Evolutionary conservation across 257 asterid genomes (phyloP).

Genomic region (Petunia axillaris): DNA sequence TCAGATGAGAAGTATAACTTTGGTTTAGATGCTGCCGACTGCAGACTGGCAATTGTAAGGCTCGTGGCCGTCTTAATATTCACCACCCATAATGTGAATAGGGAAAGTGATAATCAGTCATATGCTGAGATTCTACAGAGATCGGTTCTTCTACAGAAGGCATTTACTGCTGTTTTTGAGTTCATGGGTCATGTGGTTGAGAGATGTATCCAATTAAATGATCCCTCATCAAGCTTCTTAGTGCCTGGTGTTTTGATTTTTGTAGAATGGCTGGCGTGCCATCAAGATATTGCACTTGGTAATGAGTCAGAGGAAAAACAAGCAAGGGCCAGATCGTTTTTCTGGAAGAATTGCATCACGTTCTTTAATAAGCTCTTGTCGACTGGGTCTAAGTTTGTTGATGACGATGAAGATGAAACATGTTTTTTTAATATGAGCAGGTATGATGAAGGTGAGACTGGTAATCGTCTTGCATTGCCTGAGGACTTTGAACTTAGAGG

Average conservation of each 20-base stretch:
- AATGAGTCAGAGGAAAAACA: constrained; percentile 81
- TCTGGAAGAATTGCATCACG: constrained; percentile 72
- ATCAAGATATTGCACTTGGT: constrained; percentile 73
- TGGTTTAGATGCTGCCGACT: constrained; percentile 72
- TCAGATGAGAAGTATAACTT: constrained; percentile 63
- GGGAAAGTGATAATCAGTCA: constrained; percentile 82
- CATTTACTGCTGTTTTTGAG: constrained; percentile 81
- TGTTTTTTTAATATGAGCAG: constrained; percentile 85
- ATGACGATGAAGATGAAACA: constrained; percentile 79
- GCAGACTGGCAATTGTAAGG: constrained; percentile 73
- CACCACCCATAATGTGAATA: constrained; percentile 76
- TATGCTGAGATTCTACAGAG: constrained; percentile 94
- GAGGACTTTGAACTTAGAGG: constrained; percentile 96
- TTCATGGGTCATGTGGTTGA: constrained; percentile 75
- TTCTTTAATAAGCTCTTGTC: constrained; percentile 76
- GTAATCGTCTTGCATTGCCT: constrained; percentile 73
- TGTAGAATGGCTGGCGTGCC: constrained; percentile 92
- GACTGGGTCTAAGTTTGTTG: constrained; percentile 53
- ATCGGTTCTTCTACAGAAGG: constrained; percentile 83
- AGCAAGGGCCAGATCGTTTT: constrained; percentile 60
- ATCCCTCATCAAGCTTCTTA: constrained; percentile 75
- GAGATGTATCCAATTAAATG: constrained; percentile 77
- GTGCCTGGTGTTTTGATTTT: constrained; percentile 91
- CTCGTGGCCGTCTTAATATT: constrained; percentile 78
- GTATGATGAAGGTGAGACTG: constrained; percentile 84